Percentiles rank a stretch among this genome's conserved stretches.
These are phyloP conservation scores for Elsinoe batatas DNA, from an alignment of 2,329 filamentous ascomycete species.

Conservation along the genomic window DNA sequence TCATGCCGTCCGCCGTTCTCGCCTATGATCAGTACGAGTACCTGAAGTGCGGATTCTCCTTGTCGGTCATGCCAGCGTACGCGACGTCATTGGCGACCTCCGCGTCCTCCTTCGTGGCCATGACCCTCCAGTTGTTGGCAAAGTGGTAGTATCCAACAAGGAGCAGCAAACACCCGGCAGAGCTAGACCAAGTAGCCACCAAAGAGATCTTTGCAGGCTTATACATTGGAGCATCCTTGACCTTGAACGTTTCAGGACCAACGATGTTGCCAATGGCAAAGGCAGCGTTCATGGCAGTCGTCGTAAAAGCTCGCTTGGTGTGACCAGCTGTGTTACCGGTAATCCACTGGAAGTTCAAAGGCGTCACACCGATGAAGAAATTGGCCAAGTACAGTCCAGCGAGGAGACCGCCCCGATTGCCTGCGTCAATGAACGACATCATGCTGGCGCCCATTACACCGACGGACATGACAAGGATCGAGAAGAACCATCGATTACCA, in stretches of 20 bases:
- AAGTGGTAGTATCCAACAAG: background rate
- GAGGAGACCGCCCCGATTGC: conserved; percentile 33
- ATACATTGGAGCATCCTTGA: conserved; percentile 26
- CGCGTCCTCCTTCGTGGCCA: background rate
- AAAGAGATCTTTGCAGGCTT: conserved; percentile 32
- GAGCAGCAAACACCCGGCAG: background rate
- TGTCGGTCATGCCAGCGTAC: conserved; percentile 15
- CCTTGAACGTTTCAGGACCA: conserved; percentile 28
- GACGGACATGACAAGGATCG: background rate
- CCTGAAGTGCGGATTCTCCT: conserved; percentile 15
- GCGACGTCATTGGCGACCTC: background rate
- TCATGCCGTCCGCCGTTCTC: too few relatives aligned
- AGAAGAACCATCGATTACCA: conserved; percentile 43
- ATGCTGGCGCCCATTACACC: conserved; percentile 15
- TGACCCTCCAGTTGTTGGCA: background rate
- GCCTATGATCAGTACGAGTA: conserved; percentile 13
- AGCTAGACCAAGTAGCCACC: conserved; percentile 10
- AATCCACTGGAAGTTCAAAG: conserved; percentile 28
- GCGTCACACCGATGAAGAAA: conserved; percentile 24
- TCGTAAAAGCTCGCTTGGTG: conserved; percentile 58
- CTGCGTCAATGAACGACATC: conserved; percentile 20
- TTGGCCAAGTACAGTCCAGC: conserved; percentile 27
- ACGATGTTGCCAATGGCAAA: conserved; percentile 28
- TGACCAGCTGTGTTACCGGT: conserved; percentile 56
- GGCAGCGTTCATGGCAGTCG: conserved; percentile 44